Conservation (phyloP, 768 basidiomycete genomes). For the Cystobasidium tubakii region DNA sequence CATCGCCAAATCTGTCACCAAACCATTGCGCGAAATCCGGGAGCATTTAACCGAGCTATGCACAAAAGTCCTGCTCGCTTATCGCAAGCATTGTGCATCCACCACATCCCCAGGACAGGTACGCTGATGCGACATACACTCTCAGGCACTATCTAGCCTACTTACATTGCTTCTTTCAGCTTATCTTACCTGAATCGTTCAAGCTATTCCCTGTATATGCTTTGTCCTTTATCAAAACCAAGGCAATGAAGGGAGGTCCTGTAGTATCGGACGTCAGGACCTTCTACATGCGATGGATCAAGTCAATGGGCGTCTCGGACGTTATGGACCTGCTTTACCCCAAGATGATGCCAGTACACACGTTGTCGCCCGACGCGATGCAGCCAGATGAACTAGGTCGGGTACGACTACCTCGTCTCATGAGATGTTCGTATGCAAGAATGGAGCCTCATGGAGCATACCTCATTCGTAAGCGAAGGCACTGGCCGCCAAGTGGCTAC, state of each 20-base stretch:
- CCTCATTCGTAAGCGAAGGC: conserved; percentile 63
- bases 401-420: conserved; percentile 65
- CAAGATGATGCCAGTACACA: conserved; percentile 77
- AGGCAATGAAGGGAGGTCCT: conserved; percentile 89
- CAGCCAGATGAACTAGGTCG: conserved; percentile 62
- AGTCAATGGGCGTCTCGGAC: conserved; percentile 62
- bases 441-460: conserved; percentile 93
- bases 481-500: not conserved
- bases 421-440: conserved; percentile 72
- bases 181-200: conserved; percentile 91
- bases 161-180: conserved; percentile 52
- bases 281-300: conserved; percentile 69
- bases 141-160: too few relatives aligned
- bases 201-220: conserved; percentile 74
- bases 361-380: conserved; percentile 65
- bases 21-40: conserved; percentile 67
- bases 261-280: conserved; percentile 93
- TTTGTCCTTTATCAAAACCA: conserved; percentile 75
- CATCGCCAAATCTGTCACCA: conserved; percentile 59
- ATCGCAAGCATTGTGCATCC: conserved; percentile 79
- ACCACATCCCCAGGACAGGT: conserved; percentile 74
- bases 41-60: conserved; percentile 79
- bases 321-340: conserved; percentile 81
- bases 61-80: conserved; percentile 72
- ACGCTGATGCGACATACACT: too few relatives aligned